These are phyloP conservation scores for Calonectria pteridis DNA, from an alignment of 2,329 filamentous ascomycete species.

Conservation along the genomic window DNA sequence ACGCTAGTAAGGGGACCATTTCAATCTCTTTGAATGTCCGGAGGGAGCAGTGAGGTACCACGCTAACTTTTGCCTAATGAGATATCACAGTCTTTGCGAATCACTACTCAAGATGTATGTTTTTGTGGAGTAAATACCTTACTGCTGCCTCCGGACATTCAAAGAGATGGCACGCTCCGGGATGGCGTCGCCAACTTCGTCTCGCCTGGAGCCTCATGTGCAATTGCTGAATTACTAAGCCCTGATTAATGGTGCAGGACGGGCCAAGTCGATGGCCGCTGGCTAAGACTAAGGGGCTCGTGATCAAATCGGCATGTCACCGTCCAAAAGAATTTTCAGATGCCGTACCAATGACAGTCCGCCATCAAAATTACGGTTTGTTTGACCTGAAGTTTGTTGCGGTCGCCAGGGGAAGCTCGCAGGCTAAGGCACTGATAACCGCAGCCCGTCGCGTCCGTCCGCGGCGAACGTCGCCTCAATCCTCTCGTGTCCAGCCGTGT, in stretches of 20 bases:
- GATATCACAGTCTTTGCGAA: too few relatives aligned
- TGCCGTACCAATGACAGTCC: conserved; percentile 31
- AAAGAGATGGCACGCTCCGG: conserved; percentile 3
- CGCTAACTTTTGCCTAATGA: too few relatives aligned
- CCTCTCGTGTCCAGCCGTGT: conserved; percentile 1
- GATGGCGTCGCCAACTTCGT: conserved; percentile 1
- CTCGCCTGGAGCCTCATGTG: conserved; percentile 32
- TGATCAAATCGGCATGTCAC: conserved; percentile 37
- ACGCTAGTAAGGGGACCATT: not conserved
- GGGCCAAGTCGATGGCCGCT: conserved; percentile 11
- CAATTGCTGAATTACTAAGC: conserved; percentile 27
- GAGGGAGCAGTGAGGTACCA: too few relatives aligned
- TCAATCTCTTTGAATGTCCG: too few relatives aligned
- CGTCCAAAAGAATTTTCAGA: conserved; percentile 18
- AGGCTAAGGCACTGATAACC: conserved; percentile 30
- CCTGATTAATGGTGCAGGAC: conserved; percentile 29
- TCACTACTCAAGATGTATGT: too few relatives aligned
- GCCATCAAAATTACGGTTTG: conserved; percentile 35
- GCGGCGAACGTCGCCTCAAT: conserved; percentile 15
- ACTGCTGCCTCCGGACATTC: too few relatives aligned
- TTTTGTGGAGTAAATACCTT: too few relatives aligned
- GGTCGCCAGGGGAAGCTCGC: conserved; percentile 31
- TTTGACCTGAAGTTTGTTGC: conserved; percentile 35
- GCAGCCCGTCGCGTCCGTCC: conserved; percentile 26
- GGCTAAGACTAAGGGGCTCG: conserved; percentile 23